Evolutionary conservation across 2,329 filamentous ascomycete genomes (phyloP).

Genomic region (Tolypocladium sp.): DNA sequence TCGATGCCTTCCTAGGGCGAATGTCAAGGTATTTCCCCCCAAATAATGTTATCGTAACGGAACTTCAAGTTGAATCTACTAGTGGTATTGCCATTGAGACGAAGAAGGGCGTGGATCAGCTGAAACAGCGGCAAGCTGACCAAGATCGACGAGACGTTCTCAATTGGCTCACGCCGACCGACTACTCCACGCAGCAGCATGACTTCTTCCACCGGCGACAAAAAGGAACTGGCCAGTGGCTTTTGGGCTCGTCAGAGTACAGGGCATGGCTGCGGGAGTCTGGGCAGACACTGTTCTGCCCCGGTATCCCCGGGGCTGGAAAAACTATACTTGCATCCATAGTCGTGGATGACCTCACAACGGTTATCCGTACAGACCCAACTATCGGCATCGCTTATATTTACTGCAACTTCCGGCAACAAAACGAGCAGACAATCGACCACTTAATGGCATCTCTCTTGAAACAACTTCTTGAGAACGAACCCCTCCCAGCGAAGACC

Average conservation of each 20-base stretch:
- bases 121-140: too few species aligned
- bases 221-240: slow-evolving; percentile 33
- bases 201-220: slow-evolving; percentile 14
- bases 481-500: neutral
- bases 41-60: too few species aligned
- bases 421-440: slow-evolving; percentile 16
- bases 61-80: too few species aligned
- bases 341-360: slow-evolving; percentile 28
- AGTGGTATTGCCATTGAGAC: too few species aligned
- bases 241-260: slow-evolving; percentile 29
- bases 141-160: neutral
- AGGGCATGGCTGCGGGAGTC: slow-evolving; percentile 16
- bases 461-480: neutral
- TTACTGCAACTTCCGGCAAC: slow-evolving; percentile 33
- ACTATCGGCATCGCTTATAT: slow-evolving; percentile 31
- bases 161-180: neutral
- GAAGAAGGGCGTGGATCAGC: too few species aligned
- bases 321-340: slow-evolving; percentile 36
- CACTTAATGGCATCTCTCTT: neutral
- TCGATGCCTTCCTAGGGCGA: too few species aligned
- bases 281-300: slow-evolving; percentile 30
- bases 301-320: slow-evolving; percentile 36
- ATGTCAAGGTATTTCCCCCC: too few species aligned
- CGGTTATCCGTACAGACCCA: too few species aligned
- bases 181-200: neutral